Evolutionary conservation across 2,329 filamentous ascomycete genomes (phyloP).

Genomic region (Arachnopeziza araneosa): DNA sequence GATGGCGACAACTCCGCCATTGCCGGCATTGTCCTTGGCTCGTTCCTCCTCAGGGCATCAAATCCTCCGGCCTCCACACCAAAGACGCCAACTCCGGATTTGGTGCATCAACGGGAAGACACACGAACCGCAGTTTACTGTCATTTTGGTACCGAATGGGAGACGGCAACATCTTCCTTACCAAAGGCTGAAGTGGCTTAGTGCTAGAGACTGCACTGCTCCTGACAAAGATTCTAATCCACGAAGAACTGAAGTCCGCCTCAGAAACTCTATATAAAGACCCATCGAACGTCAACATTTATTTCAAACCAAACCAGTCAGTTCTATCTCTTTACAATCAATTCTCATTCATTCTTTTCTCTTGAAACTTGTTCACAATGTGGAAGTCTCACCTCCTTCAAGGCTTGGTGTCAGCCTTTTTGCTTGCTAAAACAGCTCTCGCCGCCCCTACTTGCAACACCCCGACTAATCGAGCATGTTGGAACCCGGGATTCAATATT

Average conservation of each 20-base stretch:
- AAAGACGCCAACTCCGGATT: background rate
- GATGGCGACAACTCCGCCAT: background rate
- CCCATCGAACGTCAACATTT: background rate
- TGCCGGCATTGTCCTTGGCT: background rate
- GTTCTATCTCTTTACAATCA: background rate
- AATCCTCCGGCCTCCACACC: background rate
- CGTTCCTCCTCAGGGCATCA: background rate
- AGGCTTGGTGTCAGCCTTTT: background rate
- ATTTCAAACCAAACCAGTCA: background rate
- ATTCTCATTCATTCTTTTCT: background rate
- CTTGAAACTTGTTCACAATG: background rate
- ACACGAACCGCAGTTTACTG: background rate
- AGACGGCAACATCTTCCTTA: background rate
- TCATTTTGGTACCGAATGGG: background rate
- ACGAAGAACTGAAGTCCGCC: background rate
- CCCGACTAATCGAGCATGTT: background rate
- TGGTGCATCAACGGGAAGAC: background rate
- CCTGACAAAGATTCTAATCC: background rate
- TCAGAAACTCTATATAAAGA: background rate
- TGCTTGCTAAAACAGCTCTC: background rate
- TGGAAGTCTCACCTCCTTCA: background rate
- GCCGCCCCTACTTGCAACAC: background rate
- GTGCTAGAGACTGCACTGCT: background rate
- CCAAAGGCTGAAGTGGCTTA: background rate
- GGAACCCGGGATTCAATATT: background rate